Percentiles rank a stretch among this genome's conserved stretches.
These are phyloP conservation scores for Salix purpurea DNA, from an alignment of 345 rosid genomes.

Conservation along the genomic window DNA sequence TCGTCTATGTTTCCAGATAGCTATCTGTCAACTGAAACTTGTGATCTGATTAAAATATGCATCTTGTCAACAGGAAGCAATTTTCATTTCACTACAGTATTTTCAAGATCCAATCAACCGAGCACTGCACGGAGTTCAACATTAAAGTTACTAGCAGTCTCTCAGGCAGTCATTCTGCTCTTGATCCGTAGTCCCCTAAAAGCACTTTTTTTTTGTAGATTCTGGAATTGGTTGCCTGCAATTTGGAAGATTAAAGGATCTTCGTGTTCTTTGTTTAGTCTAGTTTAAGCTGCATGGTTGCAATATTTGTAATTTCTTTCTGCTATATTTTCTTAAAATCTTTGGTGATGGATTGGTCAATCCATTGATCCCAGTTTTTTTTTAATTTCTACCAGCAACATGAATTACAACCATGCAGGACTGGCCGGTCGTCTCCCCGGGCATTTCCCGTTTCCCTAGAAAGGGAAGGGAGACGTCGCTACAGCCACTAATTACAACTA, in stretches of 20 bases:
- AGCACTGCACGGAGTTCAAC: constrained; percentile 36
- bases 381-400: neutral
- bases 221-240: neutral
- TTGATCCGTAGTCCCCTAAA: neutral
- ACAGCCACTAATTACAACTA: neutral
- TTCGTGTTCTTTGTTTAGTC: neutral
- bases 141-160: neutral
- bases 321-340: neutral
- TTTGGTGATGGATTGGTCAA: neutral
- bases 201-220: neutral
- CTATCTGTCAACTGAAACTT: neutral
- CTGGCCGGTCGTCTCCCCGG: no score
- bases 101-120: constrained; percentile 73
- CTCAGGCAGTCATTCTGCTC: neutral
- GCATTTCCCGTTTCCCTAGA: no score
- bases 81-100: constrained; percentile 81
- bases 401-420: neutral
- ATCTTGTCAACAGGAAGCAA: constrained; percentile 55
- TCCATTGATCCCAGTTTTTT: neutral
- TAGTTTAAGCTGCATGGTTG: neutral
- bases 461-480: no score
- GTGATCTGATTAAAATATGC: neutral
- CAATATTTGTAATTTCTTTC: neutral
- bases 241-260: neutral
- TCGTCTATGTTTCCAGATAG: neutral